Evolutionary conservation across 352 stramenopile species (phyloP), one percentile per base, ranked within the genome.

Genomic region (Globisporangium yorkense): DNA sequence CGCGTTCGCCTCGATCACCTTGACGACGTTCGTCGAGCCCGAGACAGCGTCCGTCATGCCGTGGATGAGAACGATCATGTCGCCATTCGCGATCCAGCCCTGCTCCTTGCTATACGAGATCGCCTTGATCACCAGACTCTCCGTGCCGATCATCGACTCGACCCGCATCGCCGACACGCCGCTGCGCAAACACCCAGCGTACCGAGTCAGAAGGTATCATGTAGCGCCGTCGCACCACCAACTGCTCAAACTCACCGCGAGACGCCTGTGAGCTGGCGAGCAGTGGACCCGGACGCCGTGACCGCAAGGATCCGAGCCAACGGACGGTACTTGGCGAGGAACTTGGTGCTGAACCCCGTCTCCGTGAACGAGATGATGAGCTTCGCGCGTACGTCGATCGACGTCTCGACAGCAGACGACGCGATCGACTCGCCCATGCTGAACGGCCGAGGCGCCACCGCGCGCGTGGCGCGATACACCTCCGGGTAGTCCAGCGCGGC

Each of bases 331-430:
- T 99, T 99, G 50, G 97, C 95, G 16, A 99, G 80, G 54, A 98
- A 77, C 56, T 92, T 94, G 3, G 97, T 96, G 35, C 96, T 99
- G 29, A 64, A 83, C 20, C 97, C 97, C 24, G 86, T 96, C 63
- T 99, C 95, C 8, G 96, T 98, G 63, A 98, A 96, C 41, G 98
- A 97, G 66, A 99, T 90, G 54, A 99, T 99, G 24, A 97, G 78
- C 66, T 96, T 97, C 27, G 97, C 96, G 20, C 89, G 74, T 45
- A 99, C 87, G 63, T 99, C 97, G 64, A 98, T 92, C 33, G 97
- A 93, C 20, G 97, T 99, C 66, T 99, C 98, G 12, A 99, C 96
- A 51, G 97, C 97, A 0, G 97, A 98, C 16, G 92, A 97, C 10
- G 95, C 96, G 54, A 99, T 96, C 10, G 95, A 97, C 71, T 99